A percentile compares a stretch with the other conserved stretches of the same genome.
These are phyloP conservation scores for Geotrichum histeridarum DNA, from an alignment of 1,139 yeast species.

Conservation along the genomic window DNA sequence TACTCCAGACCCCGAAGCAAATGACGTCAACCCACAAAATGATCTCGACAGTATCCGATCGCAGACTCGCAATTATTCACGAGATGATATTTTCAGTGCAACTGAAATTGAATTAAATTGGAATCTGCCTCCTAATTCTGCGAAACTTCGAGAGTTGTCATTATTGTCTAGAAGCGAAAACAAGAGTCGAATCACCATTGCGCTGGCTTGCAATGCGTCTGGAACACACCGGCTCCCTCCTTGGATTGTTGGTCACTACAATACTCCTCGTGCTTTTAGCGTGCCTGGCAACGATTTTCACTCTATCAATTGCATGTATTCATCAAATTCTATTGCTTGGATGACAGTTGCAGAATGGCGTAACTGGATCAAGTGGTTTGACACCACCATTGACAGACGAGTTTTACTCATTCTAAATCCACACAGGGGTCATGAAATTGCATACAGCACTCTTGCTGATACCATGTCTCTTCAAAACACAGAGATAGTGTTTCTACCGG, in stretches of 20 bases:
- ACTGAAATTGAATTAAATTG: conserved; percentile 16
- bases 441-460: conserved; percentile 10
- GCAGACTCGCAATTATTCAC: neutral
- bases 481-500: conserved; percentile 14
- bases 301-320: conserved; percentile 8
- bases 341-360: conserved; percentile 17
- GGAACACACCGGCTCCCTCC: conserved; percentile 18
- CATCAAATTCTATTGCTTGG: conserved; percentile 18
- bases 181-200: conserved; percentile 14
- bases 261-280: conserved; percentile 8
- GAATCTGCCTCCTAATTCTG: conserved; percentile 9
- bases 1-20: neutral
- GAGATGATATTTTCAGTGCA: conserved; percentile 17
- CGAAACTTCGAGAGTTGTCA: neutral
- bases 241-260: conserved; percentile 18
- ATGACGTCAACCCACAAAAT: neutral
- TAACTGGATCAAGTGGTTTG: conserved; percentile 19
- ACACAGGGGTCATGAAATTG: conserved; percentile 18
- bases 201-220: conserved; percentile 17
- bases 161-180: neutral
- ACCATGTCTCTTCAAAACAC: conserved; percentile 8
- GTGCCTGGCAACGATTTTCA: conserved; percentile 16
- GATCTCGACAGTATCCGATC: neutral
- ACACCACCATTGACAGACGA: conserved; percentile 13
- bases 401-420: conserved; percentile 18